Conservation (phyloP, 495 filamentous ascomycete genomes). For the Lasiosphaeria miniovina region DNA sequence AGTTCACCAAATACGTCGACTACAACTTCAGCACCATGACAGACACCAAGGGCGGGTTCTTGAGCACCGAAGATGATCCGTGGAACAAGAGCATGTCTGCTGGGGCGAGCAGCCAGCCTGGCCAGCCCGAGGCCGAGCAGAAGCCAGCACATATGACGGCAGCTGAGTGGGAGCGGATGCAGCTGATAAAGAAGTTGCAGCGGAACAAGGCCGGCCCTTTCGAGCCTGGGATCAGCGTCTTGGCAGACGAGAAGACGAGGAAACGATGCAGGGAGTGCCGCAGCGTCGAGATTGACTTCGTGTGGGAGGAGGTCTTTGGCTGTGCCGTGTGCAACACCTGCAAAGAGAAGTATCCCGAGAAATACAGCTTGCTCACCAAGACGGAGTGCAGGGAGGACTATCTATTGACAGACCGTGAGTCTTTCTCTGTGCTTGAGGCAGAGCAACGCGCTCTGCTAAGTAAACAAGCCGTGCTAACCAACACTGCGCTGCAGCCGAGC, state of each 20-base stretch:
- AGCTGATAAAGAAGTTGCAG: constrained; percentile 63
- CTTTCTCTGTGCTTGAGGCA: background rate
- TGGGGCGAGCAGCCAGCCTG: constrained; percentile 19
- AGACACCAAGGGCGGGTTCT: constrained; percentile 93
- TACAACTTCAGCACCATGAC: constrained; percentile 98
- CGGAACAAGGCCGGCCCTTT: constrained; percentile 76
- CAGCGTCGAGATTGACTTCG: constrained; percentile 84
- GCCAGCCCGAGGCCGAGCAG: constrained; percentile 48
- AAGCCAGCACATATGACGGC: constrained; percentile 87
- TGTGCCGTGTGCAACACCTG: constrained; percentile 70
- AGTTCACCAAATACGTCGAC: constrained; percentile 90
- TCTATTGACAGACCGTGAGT: constrained; percentile 85
- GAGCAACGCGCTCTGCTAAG: background rate
- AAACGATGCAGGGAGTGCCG: constrained; percentile 82
- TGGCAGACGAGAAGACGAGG: constrained; percentile 59
- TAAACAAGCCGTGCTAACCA: constrained; percentile 7
- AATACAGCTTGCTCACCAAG: constrained; percentile 91
- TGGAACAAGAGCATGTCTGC: constrained; percentile 73
- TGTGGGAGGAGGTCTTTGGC: constrained; percentile 80
- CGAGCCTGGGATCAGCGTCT: constrained; percentile 76
- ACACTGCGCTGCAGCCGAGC: constrained; percentile 57
- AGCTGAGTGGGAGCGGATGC: constrained; percentile 86
- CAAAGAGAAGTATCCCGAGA: constrained; percentile 86
- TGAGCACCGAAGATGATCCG: constrained; percentile 85
- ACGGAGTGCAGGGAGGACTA: constrained; percentile 96